Percentiles rank a stretch among this genome's conserved stretches.
Conservation (phyloP, 495 filamentous ascomycete genomes). For the Amniculicola lignicola region DNA sequence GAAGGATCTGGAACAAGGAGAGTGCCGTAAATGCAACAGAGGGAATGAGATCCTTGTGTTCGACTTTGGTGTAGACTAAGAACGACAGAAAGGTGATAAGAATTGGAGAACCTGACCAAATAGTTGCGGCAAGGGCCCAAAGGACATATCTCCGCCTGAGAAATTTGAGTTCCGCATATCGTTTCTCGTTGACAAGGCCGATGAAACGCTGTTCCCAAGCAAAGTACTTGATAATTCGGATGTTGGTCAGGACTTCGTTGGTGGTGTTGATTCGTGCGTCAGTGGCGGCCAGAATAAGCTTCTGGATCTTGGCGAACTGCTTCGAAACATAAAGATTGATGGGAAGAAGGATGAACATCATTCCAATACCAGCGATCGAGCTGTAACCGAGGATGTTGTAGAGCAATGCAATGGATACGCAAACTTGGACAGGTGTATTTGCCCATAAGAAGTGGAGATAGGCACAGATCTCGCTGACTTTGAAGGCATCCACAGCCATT, state of each 20-base stretch:
- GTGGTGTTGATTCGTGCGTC: conserved; percentile 96
- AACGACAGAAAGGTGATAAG: conserved; percentile 96
- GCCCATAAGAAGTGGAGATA: conserved; percentile 91
- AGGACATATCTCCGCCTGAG: conserved; percentile 80
- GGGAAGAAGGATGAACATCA: conserved; percentile 86
- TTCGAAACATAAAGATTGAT: conserved; percentile 83
- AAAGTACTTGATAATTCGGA: conserved; percentile 99
- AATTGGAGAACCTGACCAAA: conserved; percentile 96
- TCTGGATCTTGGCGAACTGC: conserved; percentile 79
- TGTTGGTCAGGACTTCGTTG: conserved; percentile 96
- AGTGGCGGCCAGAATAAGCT: conserved; percentile 87
- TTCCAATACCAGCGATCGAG: conserved; percentile 87
- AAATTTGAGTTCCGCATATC: conserved; percentile 70
- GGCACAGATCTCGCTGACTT: conserved; percentile 86
- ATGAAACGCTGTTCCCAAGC: conserved; percentile 95
- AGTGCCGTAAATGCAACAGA: conserved; percentile 96
- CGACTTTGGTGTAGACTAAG: conserved; percentile 84
- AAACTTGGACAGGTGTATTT: conserved; percentile 76
- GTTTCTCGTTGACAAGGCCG: conserved; percentile 82
- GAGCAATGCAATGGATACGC: conserved; percentile 70
- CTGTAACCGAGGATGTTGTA: conserved; percentile 88
- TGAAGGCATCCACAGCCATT: conserved; percentile 99
- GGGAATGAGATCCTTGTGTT: conserved; percentile 83
- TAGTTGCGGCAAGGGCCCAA: conserved; percentile 84
- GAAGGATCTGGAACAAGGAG: conserved; percentile 92